Percentiles rank a stretch among this genome's conserved stretches.
These are phyloP conservation scores for Fusarium newnesense DNA, from an alignment of 2,329 filamentous ascomycete species.

Conservation along the genomic window DNA sequence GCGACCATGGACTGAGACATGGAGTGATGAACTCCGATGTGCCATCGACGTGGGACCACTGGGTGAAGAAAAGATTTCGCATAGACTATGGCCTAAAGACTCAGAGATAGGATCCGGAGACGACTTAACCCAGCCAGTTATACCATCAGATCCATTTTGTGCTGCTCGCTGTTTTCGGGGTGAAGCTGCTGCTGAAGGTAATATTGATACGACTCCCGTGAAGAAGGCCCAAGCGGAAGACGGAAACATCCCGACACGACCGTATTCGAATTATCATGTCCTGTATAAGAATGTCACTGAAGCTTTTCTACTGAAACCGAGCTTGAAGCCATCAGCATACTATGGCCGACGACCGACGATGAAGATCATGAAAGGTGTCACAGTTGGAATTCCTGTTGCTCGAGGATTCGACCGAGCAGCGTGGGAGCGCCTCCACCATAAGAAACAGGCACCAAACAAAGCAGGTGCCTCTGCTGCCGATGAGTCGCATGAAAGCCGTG, in stretches of 20 bases:
- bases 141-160: constrained; percentile 67
- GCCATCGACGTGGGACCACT: constrained; percentile 89
- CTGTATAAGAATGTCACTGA: constrained; percentile 82
- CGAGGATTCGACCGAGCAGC: constrained; percentile 83
- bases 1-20: constrained; percentile 89
- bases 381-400: constrained; percentile 87
- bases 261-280: constrained; percentile 81
- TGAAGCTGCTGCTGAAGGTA: constrained; percentile 67
- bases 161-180: constrained; percentile 69
- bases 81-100: constrained; percentile 81
- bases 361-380: constrained; percentile 84
- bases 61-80: constrained; percentile 90
- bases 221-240: constrained; percentile 51
- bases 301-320: constrained; percentile 89
- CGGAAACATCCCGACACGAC: constrained; percentile 56
- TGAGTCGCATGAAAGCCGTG: constrained; percentile 45
- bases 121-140: constrained; percentile 49
- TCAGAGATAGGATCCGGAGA: constrained; percentile 36
- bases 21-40: constrained; percentile 89
- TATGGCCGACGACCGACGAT: constrained; percentile 83
- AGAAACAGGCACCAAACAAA: constrained; percentile 50
- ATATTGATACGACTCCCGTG: constrained; percentile 49
- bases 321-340: constrained; percentile 83
- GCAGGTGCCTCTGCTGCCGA: constrained; percentile 41
- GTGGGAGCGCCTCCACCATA: constrained; percentile 79